These are phyloP conservation scores for Fulvia fulva DNA, from an alignment of 2,329 filamentous ascomycete species.

Conservation along the genomic window DNA sequence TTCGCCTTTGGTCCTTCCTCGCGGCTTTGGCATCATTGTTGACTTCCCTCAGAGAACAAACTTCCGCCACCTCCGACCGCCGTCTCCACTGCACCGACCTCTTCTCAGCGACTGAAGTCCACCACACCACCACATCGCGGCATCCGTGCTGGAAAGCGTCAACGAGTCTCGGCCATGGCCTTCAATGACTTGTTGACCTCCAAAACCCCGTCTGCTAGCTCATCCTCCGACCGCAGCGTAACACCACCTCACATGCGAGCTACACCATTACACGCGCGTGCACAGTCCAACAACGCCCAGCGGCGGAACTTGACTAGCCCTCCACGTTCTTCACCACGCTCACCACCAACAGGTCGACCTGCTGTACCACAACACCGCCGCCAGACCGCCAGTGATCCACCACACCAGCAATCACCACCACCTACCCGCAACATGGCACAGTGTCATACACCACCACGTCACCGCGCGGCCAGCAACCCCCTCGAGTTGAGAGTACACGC, in stretches of 20 bases:
- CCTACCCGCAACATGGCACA: neutral
- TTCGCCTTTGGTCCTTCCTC: too few relatives aligned
- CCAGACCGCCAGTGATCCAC: neutral
- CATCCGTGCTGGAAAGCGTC: neutral
- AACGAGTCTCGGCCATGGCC: neutral
- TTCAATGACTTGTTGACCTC: neutral
- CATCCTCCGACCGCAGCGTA: neutral
- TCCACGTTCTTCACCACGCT: neutral
- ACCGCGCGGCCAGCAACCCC: conserved; percentile 5
- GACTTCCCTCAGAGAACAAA: too few relatives aligned
- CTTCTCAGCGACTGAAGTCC: too few relatives aligned
- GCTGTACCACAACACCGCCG: neutral
- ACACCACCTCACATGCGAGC: neutral
- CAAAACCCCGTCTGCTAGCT: neutral
- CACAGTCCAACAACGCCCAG: neutral
- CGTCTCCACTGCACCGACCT: too few relatives aligned
- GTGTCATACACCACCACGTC: neutral
- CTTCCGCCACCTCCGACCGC: too few relatives aligned
- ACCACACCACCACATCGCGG: too few relatives aligned
- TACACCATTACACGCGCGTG: neutral
- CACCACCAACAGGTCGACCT: neutral
- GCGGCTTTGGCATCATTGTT: too few relatives aligned
- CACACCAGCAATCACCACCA: neutral
- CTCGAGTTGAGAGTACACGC: conserved; percentile 17
- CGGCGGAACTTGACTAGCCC: neutral